These are phyloP conservation scores for Penicillium vulpinum DNA, from an alignment of 2,329 filamentous ascomycete genomes.

Conservation along the genomic window DNA sequence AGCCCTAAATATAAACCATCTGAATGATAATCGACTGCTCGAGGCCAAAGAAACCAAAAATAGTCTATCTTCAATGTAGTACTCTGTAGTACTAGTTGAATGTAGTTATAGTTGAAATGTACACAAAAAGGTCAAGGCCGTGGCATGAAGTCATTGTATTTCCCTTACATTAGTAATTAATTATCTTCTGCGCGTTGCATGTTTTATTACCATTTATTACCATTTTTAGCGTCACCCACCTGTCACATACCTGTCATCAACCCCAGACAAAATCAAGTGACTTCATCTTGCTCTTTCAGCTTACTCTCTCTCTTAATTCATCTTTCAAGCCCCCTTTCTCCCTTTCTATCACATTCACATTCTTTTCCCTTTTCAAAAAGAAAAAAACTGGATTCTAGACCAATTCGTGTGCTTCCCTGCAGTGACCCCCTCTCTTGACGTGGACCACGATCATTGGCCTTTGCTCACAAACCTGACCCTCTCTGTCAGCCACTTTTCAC, in stretches of 20 bases:
- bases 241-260: no score
- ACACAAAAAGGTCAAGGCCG: background rate
- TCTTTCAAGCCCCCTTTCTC: background rate
- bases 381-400: slow-evolving; percentile 21
- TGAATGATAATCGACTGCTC: background rate
- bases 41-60: background rate
- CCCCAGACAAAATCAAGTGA: no score
- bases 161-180: slow-evolving; percentile 2
- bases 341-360: background rate
- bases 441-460: slow-evolving; percentile 33
- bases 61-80: background rate
- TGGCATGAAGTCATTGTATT: slow-evolving; percentile 5
- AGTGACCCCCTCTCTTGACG: slow-evolving; percentile 28
- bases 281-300: background rate
- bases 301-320: background rate
- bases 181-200: background rate
- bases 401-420: slow-evolving; percentile 18
- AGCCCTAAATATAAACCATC: background rate
- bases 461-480: slow-evolving; percentile 22
- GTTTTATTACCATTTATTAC: slow-evolving; percentile 3
- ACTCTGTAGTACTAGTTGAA: background rate
- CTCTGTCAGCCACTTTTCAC: slow-evolving; percentile 25
- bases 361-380: no score
- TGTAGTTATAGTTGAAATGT: background rate
- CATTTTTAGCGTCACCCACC: background rate